Base-by-base conservation (phyloP, 2,329 filamentous ascomycete genomes). In the Aspergillus sp. region DNA sequence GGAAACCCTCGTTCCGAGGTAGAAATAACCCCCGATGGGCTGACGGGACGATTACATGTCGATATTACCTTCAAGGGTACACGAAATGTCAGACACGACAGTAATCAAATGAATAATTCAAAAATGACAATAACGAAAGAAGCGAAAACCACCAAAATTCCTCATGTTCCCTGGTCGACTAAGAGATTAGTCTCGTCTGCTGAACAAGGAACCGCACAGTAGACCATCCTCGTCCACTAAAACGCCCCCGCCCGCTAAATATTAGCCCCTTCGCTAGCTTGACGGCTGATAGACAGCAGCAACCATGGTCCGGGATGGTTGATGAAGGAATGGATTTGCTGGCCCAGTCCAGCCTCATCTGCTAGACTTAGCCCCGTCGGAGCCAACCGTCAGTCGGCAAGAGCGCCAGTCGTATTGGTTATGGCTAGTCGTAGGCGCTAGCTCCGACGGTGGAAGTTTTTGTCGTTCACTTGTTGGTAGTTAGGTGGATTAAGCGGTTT, bases 221-320 rank as follows among this genome's bases (percentile, higher is more conserved):
- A 47, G 18, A 22, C 24, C 42, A 36, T n/a, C n/a, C 36, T 24
- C 39, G n/a, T 16, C 45, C 36, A 42, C 39, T 46, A 46, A 49
- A 55, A 10, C 5, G 32, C n/a, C 31, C 39, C 24, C 20, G 29
- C 29, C 46, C 54, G 26, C 52, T 45, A 45, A 45, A 54, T 12
- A 16, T 53, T 47, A 47, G 45, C 22, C 45, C 45, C 45, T 47
- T 47, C 20, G 47, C 24, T 56, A 56, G 55, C 42, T 52, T 29
- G 55, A 56, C 55, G 49, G 55, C 49, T 56, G 55, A 56, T 56
- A 47, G 55, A 56, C 55, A 51, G 39, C 45, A 46, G 29, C 45
- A 47, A 36, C 29, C 50, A 39, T 52, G 50, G 50, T 52, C 50
- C 50, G 11, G 50, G 50, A 20, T 39, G 50, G 16, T 42, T 16